phyloP scores from a whole-genome alignment of 2,329 filamentous ascomycete species.

The Pseudopithomyces maydicus region DNA sequence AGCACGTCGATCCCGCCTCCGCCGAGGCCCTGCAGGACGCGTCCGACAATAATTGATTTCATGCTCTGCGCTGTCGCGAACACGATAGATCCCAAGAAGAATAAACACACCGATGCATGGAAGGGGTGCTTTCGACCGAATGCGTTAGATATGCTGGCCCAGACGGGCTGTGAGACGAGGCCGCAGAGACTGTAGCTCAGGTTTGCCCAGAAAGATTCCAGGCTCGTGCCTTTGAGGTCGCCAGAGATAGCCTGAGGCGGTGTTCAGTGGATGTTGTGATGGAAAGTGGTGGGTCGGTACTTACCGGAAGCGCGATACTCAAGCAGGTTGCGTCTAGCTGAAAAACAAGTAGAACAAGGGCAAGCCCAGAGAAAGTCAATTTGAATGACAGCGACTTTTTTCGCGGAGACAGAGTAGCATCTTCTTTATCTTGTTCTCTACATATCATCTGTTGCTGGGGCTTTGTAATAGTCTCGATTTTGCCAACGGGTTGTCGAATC shows the following conservation, averaged over 20 bases:
- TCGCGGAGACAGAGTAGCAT: no score
- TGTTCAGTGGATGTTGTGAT: no score
- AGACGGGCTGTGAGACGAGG: slow-evolving; percentile 32
- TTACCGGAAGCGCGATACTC: no score
- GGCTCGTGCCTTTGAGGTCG: slow-evolving; percentile 12
- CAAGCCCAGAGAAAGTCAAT: no score
- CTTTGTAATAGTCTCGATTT: no score
- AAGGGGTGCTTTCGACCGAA: slow-evolving; percentile 30
- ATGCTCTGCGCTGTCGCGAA: slow-evolving; percentile 54
- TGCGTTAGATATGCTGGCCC: slow-evolving; percentile 33
- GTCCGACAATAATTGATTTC: slow-evolving; percentile 55
- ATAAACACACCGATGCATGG: slow-evolving; percentile 39
- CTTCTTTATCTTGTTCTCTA: no score
- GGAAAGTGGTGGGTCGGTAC: no score
- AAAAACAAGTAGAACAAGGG: no score
- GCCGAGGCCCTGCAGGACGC: slow-evolving; percentile 57
- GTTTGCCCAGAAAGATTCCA: slow-evolving; percentile 67
- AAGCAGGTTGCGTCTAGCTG: no score
- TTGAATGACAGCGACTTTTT: no score
- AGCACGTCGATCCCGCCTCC: slow-evolving; percentile 58
- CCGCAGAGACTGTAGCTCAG: slow-evolving; percentile 27
- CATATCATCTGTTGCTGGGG: no score
- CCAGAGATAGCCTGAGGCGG: background rate
- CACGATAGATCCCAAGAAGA: slow-evolving; percentile 53
- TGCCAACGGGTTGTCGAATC: no score